Base-by-base conservation (phyloP, 1,284 basidiomycete species). In the Ceratobasidium sp. region DNA sequence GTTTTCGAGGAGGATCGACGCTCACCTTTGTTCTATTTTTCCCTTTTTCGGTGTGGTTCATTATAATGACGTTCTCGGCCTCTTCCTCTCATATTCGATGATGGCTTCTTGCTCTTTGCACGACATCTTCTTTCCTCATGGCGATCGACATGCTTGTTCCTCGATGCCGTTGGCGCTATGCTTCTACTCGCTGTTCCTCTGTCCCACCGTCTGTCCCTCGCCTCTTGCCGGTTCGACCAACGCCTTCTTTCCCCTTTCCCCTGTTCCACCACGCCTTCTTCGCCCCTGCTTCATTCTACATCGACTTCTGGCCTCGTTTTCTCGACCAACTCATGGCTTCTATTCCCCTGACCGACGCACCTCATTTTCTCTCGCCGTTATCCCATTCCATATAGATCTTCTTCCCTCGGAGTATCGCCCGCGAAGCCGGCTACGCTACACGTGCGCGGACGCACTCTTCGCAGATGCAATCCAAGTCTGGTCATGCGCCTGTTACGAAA, bases 351-450 rank as follows among this genome's bases (percentile, higher is more conserved):
- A 51, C 49, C 28, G 49, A 33, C 33, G 33, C 33, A 33, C 33
- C 33, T 33, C 33, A 33, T 33, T 33, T 33, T 33, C 33, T 33
- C 33, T 33, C 33, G 33, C 33, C 33, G 33, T 33, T 33, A 33
- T 33, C 33, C 33, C 18, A 46, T 55, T 61, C 42, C 40, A 64
- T 20, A 63, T 61, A 76, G 73, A 66, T 76, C 33, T 76, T 76
- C 51, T 67, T 67, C 63, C 73, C 73, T 42, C 61, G 73, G 23
- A 76, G 73, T 56, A 76, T 76, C 51, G 73, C 73, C n/a, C 73
- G 73, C 49, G 73, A 76, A 76, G 33, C 28, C n/a, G 73, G 73
- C 6, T 76, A 76, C 63, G 51, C 73, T 2, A 67, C 73, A 44
- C 73, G 63, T n/a, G 63, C 51, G 7, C 63, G 63, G 6, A 76